A percentile compares a stretch with the other conserved stretches of the same genome.
phyloP scores from a whole-genome alignment of 1,284 basidiomycete genomes.

The Rhodotorula sp. region DNA sequence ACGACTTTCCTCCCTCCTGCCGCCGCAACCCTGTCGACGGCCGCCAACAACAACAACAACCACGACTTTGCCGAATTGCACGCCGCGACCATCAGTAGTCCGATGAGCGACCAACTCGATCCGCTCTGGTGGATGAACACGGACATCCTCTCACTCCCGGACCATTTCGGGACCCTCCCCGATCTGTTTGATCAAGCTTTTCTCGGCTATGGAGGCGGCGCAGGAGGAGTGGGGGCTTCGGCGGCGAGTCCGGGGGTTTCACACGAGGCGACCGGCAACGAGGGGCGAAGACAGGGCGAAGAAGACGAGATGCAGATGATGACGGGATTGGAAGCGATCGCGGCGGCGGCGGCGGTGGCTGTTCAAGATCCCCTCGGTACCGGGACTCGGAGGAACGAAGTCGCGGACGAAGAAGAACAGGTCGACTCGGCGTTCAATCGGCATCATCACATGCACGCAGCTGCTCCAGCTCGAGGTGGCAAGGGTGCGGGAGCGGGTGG shows the following conservation, averaged over 20 bases:
- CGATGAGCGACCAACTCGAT: neutral
- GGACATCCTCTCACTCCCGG: conserved; percentile 9
- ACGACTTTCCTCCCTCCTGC: too few relatives aligned
- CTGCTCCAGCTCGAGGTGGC: too few relatives aligned
- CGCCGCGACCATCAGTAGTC: neutral
- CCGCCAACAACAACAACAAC: neutral
- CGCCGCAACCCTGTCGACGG: too few relatives aligned
- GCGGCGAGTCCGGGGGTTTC: neutral
- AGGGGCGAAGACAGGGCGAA: neutral
- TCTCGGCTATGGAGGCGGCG: neutral
- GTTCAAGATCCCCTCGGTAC: neutral
- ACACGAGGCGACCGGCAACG: neutral
- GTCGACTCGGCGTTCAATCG: too few relatives aligned
- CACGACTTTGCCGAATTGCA: neutral
- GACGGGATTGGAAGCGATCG: neutral
- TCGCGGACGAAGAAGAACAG: too few relatives aligned
- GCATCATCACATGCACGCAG: too few relatives aligned
- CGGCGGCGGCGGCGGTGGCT: neutral
- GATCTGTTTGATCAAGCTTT: conserved; percentile 4
- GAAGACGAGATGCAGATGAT: neutral
- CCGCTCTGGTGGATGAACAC: conserved; percentile 14
- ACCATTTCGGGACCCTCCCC: conserved; percentile 7
- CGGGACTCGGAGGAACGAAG: too few relatives aligned
- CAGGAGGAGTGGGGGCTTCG: neutral
- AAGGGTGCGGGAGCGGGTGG: too few relatives aligned